Percentiles rank a stretch among this genome's conserved stretches.
Conservation (phyloP, 768 basidiomycete species). For the Lactarius pseudohatsudake region DNA sequence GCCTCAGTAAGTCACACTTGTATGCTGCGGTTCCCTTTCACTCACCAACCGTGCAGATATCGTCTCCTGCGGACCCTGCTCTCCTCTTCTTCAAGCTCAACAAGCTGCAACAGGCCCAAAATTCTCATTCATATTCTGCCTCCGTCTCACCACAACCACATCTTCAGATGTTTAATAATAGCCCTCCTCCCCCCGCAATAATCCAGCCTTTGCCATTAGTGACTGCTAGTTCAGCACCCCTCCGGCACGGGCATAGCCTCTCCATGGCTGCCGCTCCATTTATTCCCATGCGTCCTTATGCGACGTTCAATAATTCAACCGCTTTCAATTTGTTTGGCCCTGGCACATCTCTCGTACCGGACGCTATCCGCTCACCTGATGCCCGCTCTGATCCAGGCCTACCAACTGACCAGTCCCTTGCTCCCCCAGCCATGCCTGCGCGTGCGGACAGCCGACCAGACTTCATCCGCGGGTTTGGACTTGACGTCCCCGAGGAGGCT, state of each 20-base stretch:
- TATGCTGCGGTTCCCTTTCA: conserved; percentile 14
- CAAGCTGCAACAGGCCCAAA: conserved; percentile 76
- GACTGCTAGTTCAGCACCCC: conserved; percentile 40
- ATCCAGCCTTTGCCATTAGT: conserved; percentile 33
- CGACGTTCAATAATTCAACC: conserved; percentile 39
- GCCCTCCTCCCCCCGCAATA: conserved; percentile 52
- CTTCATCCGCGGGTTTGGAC: conserved; percentile 75
- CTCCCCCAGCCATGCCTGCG: conserved; percentile 42
- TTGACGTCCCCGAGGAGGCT: conserved; percentile 76
- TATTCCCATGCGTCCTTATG: conserved; percentile 37
- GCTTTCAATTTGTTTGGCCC: conserved; percentile 69
- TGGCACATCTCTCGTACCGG: conserved; percentile 52
- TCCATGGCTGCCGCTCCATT: conserved; percentile 65
- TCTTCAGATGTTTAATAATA: conserved; percentile 33
- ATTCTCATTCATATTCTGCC: conserved; percentile 50
- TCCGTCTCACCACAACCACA: conserved; percentile 66
- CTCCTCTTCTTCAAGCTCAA: conserved; percentile 79
- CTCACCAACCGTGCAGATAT: conserved; percentile 54
- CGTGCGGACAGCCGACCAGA: conserved; percentile 62
- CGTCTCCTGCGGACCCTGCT: conserved; percentile 87
- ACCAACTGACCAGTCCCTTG: conserved; percentile 46
- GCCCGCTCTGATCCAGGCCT: conserved; percentile 57
- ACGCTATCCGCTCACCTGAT: conserved; percentile 36
- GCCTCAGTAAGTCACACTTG: conserved; percentile 63
- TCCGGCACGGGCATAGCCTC: conserved; percentile 72